phyloP scores from a whole-genome alignment of 2,329 filamentous ascomycete species.

The Calonectria ilicicola region DNA sequence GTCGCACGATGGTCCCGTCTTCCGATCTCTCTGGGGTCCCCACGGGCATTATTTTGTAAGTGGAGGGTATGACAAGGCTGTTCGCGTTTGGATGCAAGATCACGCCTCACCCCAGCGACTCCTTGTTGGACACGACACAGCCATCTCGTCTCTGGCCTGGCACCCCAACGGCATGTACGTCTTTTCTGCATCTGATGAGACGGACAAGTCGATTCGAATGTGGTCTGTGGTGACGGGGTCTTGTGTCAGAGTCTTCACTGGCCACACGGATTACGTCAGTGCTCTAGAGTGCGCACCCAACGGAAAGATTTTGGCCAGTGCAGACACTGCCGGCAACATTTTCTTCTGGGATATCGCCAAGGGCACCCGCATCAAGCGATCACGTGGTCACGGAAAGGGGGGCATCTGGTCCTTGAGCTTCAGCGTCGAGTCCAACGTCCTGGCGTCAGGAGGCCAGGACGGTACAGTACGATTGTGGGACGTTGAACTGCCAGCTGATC shows the following conservation, averaged over 20 bases:
- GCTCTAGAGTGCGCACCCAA: constrained; percentile 87
- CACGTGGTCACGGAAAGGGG: constrained; percentile 92
- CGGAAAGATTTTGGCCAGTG: constrained; percentile 91
- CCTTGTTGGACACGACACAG: constrained; percentile 91
- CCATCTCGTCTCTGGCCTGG: constrained; percentile 92
- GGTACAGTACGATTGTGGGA: constrained; percentile 96
- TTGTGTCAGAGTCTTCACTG: constrained; percentile 91
- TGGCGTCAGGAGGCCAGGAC: constrained; percentile 92
- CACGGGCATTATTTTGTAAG: constrained; percentile 96
- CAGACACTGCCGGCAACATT: constrained; percentile 89
- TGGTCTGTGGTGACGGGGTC: constrained; percentile 92
- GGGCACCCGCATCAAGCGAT: constrained; percentile 88
- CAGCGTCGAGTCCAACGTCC: constrained; percentile 90
- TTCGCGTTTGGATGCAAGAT: constrained; percentile 92
- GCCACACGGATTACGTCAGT: constrained; percentile 89
- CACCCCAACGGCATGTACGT: constrained; percentile 95
- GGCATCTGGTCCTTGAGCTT: constrained; percentile 95
- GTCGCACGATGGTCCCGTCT: constrained; percentile 89
- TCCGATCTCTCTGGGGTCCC: constrained; percentile 89
- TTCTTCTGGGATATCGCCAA: constrained; percentile 95
- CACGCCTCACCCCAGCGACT: constrained; percentile 90
- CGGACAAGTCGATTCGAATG: constrained; percentile 93
- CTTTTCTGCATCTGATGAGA: constrained; percentile 89
- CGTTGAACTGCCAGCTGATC: constrained; percentile 78
- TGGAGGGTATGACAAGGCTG: constrained; percentile 88